Evolutionary conservation across 345 rosid genomes (phyloP).

Genomic region (Citrus unshiu): DNA sequence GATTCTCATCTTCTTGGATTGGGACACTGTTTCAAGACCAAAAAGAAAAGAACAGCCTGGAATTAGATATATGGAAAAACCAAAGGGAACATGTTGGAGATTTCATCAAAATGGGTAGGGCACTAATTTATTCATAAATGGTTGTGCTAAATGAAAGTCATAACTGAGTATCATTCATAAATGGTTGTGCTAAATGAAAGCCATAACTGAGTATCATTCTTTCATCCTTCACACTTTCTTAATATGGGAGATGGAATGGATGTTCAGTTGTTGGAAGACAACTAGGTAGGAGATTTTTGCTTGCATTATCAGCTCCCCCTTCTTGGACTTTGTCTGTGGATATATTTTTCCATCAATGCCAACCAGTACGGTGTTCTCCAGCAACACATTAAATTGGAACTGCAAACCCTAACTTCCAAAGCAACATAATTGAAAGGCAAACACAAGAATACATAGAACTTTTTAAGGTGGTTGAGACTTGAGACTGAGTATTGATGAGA

Average conservation of each 20-base stretch:
- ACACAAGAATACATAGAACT: too few species aligned
- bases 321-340: not conserved
- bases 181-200: too few species aligned
- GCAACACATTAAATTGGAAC: not conserved
- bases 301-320: not conserved
- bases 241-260: not conserved
- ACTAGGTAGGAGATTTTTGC: too few species aligned
- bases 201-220: too few species aligned
- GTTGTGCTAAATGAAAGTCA: too few species aligned
- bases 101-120: not conserved
- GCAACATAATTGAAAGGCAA: not conserved
- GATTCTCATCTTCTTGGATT: not conserved
- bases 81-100: not conserved
- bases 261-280: too few species aligned
- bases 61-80: not conserved
- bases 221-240: not conserved
- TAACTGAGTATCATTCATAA: too few species aligned
- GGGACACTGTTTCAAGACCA: not conserved
- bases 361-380: not conserved
- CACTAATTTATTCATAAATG: too few species aligned
- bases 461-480: not conserved
- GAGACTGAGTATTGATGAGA: not conserved
- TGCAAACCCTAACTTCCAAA: not conserved
- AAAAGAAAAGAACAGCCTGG: not conserved
- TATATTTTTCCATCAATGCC: not conserved